Evolutionary conservation across 2,329 filamentous ascomycete species (phyloP).

Genomic region (Cordyceps pruinosa): DNA sequence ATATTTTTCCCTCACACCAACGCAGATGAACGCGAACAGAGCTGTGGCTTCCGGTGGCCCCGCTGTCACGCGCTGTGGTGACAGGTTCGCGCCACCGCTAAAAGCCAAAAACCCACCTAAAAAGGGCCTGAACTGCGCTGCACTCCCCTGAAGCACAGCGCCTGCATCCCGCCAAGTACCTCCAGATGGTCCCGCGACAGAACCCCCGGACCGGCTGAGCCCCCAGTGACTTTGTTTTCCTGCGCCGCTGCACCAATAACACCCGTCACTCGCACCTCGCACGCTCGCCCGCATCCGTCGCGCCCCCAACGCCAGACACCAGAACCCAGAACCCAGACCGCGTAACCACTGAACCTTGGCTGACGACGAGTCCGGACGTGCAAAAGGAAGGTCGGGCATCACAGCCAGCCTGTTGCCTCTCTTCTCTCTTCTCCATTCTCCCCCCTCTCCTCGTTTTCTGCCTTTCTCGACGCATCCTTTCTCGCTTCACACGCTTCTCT

Average conservation of each 20-base stretch:
- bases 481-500: background rate
- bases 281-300: constrained; percentile 18
- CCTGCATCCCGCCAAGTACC: background rate
- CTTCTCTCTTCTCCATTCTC: background rate
- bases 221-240: background rate
- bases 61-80: constrained; percentile 11
- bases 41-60: background rate
- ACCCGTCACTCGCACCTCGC: background rate
- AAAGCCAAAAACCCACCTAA: background rate
- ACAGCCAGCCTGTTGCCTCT: background rate
- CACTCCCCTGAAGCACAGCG: background rate
- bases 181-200: background rate
- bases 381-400: background rate
- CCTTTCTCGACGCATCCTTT: background rate
- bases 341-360: constrained; percentile 9
- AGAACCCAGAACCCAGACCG: constrained; percentile 12
- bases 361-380: background rate
- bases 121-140: too few species aligned
- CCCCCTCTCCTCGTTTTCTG: background rate
- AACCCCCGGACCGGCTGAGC: too few species aligned
- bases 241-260: background rate
- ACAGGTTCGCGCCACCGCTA: constrained; percentile 3
- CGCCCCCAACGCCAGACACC: constrained; percentile 22
- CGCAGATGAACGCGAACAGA: background rate
- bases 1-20: background rate